Base-by-base conservation (phyloP, 179 eudicot genomes). In the Pouteria campechiana region DNA sequence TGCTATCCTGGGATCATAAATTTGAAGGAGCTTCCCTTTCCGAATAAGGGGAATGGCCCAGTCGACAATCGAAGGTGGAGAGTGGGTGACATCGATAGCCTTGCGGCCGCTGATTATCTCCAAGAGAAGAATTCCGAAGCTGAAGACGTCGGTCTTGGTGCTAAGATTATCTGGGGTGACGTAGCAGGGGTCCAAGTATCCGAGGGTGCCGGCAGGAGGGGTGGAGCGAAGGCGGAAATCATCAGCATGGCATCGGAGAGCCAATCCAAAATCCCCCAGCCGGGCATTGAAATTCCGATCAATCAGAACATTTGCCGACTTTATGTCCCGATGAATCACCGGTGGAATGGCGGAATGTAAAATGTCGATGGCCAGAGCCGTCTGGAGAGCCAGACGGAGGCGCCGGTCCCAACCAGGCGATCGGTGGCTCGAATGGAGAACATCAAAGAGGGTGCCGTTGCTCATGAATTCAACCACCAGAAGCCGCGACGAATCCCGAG, bases 141-240 rank as follows among this genome's bases (percentile, higher is more conserved):
- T 88, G 64, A 88, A 88, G 0, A 88, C 93, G 61, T 88, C 97
- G 34, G 69, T 75, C 22, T 88, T 84, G 11, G 93, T 80, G 39
- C 97, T 84, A 55, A 88, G 42, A 54, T 81, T 75, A 67, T 88
- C 95, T 8, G 97, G 94, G 3, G 97, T 88, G 33, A 88, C 94
- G 52, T 88, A 88, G 9, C 69, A 30, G 0, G 97, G 97, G 43
- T 88, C 97, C 31, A 88, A 63, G 47, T 88, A 88, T n/a, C 97
- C 97, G 44, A 88, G 80, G 1, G 97, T 88, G 4, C 97, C 97
- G 1, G 97, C 95, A 0, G 97, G 97, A 0, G 97, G 97, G 7
- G 97, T 88, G 1, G 94, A 88, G 2, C 54, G 72, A n/a, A 79
- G 68, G 17, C 66, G 61, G n/a, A 27, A 70, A 67, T 79, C 81